Percentiles rank a stretch among this genome's conserved stretches.
These are phyloP conservation scores for Abortiporus biennis DNA, from an alignment of 1,284 basidiomycete genomes.

Conservation along the genomic window DNA sequence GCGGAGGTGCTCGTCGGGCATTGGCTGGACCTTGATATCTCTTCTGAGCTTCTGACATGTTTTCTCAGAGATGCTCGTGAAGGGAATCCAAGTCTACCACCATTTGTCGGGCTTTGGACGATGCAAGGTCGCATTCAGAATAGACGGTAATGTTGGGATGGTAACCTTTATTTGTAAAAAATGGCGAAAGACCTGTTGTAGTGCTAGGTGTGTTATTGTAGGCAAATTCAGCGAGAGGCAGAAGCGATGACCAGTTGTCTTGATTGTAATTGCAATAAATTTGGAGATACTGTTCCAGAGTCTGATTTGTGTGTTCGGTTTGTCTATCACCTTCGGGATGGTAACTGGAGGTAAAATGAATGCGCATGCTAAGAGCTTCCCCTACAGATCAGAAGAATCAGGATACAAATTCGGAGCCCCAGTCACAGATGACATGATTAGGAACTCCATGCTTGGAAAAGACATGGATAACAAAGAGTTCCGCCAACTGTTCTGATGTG, in stretches of 20 bases:
- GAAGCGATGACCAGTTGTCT: constrained; percentile 29
- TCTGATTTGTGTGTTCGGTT: constrained; percentile 33
- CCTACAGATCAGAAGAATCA: constrained; percentile 36
- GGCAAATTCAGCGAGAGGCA: constrained; percentile 33
- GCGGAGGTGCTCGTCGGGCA: too few species aligned
- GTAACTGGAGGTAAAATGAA: constrained; percentile 35
- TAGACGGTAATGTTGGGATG: too few species aligned
- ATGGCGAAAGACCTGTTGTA: constrained; percentile 28
- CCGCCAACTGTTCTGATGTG: constrained; percentile 29
- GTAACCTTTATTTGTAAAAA: constrained; percentile 32
- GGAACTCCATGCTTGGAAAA: constrained; percentile 37
- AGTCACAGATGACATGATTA: constrained; percentile 32
- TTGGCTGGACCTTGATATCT: too few species aligned
- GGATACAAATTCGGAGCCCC: constrained; percentile 36
- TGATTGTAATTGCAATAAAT: constrained; percentile 26
- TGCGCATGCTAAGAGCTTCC: constrained; percentile 25
- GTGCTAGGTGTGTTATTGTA: constrained; percentile 25
- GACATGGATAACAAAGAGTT: constrained; percentile 31
- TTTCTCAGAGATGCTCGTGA: too few species aligned
- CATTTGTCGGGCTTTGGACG: too few species aligned
- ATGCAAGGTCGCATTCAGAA: too few species aligned
- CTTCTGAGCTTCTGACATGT: too few species aligned
- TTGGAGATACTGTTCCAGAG: constrained; percentile 31
- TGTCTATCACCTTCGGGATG: constrained; percentile 39
- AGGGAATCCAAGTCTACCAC: too few species aligned